These are phyloP conservation scores for Pseudogymnoascus sp. DNA, from an alignment of 2,329 filamentous ascomycete genomes.

Conservation along the genomic window DNA sequence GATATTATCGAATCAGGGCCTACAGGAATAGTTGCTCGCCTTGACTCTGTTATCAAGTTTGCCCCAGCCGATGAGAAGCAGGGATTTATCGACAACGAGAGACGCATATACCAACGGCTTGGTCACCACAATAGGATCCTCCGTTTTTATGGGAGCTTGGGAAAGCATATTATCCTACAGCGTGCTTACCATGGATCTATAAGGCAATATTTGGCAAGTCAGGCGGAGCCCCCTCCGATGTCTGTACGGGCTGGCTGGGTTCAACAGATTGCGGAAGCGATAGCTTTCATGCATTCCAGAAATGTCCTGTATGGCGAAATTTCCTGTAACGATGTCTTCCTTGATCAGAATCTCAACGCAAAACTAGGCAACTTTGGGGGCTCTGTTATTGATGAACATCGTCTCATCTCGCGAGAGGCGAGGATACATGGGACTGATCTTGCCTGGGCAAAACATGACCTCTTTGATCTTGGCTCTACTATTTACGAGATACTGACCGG, in stretches of 20 bases:
- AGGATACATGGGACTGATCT: too few relatives aligned
- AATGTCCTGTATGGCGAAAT: constrained; percentile 12
- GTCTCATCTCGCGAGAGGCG: not conserved
- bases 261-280: constrained; percentile 10
- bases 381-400: not conserved
- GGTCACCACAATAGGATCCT: not conserved
- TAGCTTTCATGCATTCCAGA: constrained; percentile 9
- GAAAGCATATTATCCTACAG: not conserved
- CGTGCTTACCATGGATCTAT: not conserved
- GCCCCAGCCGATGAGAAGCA: not conserved
- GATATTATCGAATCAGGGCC: not conserved
- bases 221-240: not conserved
- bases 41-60: not conserved
- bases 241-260: not conserved
- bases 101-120: not conserved
- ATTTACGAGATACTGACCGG: not conserved
- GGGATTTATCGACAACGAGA: not conserved
- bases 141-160: not conserved
- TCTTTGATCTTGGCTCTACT: not conserved
- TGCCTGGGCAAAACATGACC: too few relatives aligned
- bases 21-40: not conserved
- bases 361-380: constrained; percentile 13
- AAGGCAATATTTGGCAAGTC: not conserved
- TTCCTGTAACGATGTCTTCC: constrained; percentile 11
- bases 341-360: constrained; percentile 11